Percentiles rank a stretch among this genome's conserved stretches.
Evolutionary conservation across 352 stramenopile genomes (phyloP).

Genomic region (Phytopythium litorale): DNA sequence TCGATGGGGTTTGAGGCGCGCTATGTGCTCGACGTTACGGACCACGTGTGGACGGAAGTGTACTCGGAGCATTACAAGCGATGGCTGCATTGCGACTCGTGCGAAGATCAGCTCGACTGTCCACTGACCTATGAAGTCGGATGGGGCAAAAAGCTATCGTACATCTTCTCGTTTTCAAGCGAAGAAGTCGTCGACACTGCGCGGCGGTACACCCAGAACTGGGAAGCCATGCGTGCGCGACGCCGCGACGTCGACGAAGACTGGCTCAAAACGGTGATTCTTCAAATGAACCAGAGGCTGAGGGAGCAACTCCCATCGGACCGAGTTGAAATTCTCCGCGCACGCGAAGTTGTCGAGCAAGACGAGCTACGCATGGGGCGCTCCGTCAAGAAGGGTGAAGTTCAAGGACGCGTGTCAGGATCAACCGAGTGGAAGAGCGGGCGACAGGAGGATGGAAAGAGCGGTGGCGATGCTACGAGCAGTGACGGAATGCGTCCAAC

Average conservation of each 20-base stretch:
- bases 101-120: conserved; percentile 91
- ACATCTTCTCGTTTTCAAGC: conserved; percentile 87
- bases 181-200: conserved; percentile 92
- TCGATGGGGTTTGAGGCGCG: conserved; percentile 89
- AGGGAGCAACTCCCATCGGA: conserved; percentile 21
- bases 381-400: conserved; percentile 34
- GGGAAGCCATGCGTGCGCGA: conserved; percentile 52
- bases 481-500: not conserved
- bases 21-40: conserved; percentile 93
- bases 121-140: conserved; percentile 94
- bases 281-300: conserved; percentile 44
- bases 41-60: conserved; percentile 96
- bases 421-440: conserved; percentile 76
- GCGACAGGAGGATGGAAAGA: conserved; percentile 59
- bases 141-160: conserved; percentile 93
- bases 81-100: conserved; percentile 94
- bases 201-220: conserved; percentile 70
- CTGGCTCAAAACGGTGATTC: conserved; percentile 53
- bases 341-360: conserved; percentile 33
- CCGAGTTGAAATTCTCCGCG: conserved; percentile 29
- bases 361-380: conserved; percentile 39
- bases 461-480: not conserved
- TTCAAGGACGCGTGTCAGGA: conserved; percentile 71
- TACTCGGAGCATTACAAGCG: conserved; percentile 70
- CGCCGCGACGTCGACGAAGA: conserved; percentile 63